Evolutionary conservation across 495 filamentous ascomycete genomes (phyloP).

Genomic region (Penicillium subrubescens): DNA sequence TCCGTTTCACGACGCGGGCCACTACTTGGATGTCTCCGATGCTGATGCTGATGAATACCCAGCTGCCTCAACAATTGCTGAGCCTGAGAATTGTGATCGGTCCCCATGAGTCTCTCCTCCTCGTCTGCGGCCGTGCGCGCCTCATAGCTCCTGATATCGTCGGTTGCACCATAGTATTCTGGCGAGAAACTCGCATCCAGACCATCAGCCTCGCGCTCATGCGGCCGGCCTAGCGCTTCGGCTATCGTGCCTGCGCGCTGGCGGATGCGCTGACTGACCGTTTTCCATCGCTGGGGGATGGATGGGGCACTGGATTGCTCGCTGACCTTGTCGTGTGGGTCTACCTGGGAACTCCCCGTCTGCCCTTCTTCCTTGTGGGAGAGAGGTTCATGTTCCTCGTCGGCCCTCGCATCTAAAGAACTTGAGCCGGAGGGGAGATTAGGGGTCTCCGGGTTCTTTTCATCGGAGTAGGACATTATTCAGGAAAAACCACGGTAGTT

Average conservation of each 20-base stretch:
- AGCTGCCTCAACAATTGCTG: slow-evolving; percentile 27
- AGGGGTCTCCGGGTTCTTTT: slow-evolving; percentile 16
- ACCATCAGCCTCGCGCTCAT: slow-evolving; percentile 30
- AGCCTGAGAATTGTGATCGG: slow-evolving; percentile 27
- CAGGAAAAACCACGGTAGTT: not conserved
- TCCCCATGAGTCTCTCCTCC: slow-evolving; percentile 12
- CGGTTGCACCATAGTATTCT: slow-evolving; percentile 33
- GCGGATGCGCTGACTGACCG: slow-evolving; percentile 27
- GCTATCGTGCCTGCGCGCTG: slow-evolving; percentile 24
- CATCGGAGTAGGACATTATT: slow-evolving; percentile 26
- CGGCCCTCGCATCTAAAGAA: slow-evolving; percentile 3
- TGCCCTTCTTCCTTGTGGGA: not conserved
- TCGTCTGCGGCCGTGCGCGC: slow-evolving; percentile 24
- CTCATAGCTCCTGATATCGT: slow-evolving; percentile 28
- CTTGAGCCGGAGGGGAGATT: slow-evolving; percentile 13
- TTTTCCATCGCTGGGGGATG: slow-evolving; percentile 24
- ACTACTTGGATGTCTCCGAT: not conserved
- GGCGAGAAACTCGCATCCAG: slow-evolving; percentile 29
- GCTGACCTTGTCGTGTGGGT: slow-evolving; percentile 9
- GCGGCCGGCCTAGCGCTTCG: slow-evolving; percentile 29
- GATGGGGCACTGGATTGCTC: slow-evolving; percentile 16
- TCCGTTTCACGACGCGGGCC: slow-evolving; percentile 11
- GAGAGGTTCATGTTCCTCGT: slow-evolving; percentile 3
- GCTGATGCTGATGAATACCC: slow-evolving; percentile 15
- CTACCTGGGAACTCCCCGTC: not conserved